Conservation (phyloP, 495 filamentous ascomycete species). For the Penicillium coprophilum region DNA sequence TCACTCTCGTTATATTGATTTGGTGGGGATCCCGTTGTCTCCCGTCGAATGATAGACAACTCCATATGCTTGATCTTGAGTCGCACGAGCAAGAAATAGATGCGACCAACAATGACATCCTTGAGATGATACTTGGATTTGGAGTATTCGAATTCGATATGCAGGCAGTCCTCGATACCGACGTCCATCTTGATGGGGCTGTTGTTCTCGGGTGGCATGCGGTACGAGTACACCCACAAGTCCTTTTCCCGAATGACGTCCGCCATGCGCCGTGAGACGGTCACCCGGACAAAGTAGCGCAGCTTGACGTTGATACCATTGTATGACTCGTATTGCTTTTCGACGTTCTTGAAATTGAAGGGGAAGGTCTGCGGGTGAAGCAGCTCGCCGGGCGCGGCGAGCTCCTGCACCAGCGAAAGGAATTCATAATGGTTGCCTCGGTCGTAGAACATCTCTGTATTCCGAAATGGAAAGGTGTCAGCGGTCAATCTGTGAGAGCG, state of each 20-base stretch:
- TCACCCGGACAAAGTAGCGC: slow-evolving; percentile 97
- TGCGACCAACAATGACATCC: slow-evolving; percentile 97
- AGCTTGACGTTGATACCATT: slow-evolving; percentile 99
- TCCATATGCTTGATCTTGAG: slow-evolving; percentile 99
- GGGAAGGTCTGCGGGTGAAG: slow-evolving; percentile 98
- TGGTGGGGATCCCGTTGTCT: slow-evolving; percentile 97
- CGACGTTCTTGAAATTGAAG: slow-evolving; percentile 99
- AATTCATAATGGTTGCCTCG: slow-evolving; percentile 99
- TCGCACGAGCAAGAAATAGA: slow-evolving; percentile 97
- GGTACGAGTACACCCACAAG: slow-evolving; percentile 99
- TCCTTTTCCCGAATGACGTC: slow-evolving; percentile 99
- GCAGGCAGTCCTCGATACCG: slow-evolving; percentile 97
- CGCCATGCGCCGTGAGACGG: slow-evolving; percentile 92
- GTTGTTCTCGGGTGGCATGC: slow-evolving; percentile 97
- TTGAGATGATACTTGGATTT: slow-evolving; percentile 99
- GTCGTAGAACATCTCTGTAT: slow-evolving; percentile 96
- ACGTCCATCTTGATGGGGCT: slow-evolving; percentile 99
- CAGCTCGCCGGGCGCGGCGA: slow-evolving; percentile 93
- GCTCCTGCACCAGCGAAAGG: slow-evolving; percentile 90
- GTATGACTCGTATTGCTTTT: slow-evolving; percentile 99
- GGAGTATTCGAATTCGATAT: slow-evolving; percentile 99
- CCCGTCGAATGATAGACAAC: slow-evolving; percentile 92
- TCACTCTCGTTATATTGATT: slow-evolving; percentile 99
- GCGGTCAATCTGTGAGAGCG: background rate
- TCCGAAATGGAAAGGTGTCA: background rate